Base-by-base conservation (phyloP, 1,139 yeast genomes). In the Pichia sp. region DNA sequence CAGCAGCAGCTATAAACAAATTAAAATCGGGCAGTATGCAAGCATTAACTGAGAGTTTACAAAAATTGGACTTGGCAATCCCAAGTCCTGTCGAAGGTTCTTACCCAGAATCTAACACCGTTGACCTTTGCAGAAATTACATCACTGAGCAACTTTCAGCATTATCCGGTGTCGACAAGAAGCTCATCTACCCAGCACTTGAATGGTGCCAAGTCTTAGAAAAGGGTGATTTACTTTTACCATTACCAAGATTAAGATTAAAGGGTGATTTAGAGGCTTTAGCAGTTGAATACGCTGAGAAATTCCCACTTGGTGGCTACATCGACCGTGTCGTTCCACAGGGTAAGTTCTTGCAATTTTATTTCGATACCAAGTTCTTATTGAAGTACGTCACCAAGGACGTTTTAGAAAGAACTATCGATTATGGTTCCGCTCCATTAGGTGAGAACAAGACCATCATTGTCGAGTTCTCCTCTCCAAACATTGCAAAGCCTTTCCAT, bases 401-500 rank as follows among this genome's bases (percentile, higher is more conserved):
- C 53, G 66, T 81, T 34, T 72, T 91, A 50, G 62, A 65, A 37
- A 74, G 83, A 62, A 63, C 63, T 40, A 67, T 66, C 29, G 64
- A 66, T 29, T 91, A 74, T 58, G 99, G 99, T 48, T 63, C 77
- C 37, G 67, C 82, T 48, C 83, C 88, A 33, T 55, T 85, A 40
- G 96, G 94, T 34, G 64, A 65, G 29, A 80, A 78, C 48, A 81
- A 91, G 63, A 83, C 70, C 51, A 69, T 81, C 18, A 56, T 87
- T 35, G 72, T 93, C 49, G 99, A 91, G 62, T 91, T 93, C 56
- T 86, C 96, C 5, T 88, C 97, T 32, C 99, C 99, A 49, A 91
- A 91, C 60, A 91, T 91, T 56, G 99, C 99, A 48, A 91, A 91
- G 64, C 98, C 98, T 12, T 91, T 91, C 82, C 99, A 91, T 58